Evolutionary conservation across 441 rosid genomes (phyloP).

Genomic region (Adansonia grandidieri): DNA sequence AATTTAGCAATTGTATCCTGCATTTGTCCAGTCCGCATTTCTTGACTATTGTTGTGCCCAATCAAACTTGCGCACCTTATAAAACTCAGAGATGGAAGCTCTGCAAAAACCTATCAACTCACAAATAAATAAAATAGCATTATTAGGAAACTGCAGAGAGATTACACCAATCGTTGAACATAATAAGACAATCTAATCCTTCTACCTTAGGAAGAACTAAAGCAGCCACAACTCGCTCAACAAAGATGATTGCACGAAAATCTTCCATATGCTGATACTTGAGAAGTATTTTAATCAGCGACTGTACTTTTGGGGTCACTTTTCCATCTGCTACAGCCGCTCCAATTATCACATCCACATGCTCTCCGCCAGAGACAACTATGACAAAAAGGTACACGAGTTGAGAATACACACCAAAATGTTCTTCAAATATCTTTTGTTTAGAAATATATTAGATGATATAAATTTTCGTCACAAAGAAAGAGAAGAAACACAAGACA

Average conservation of each 20-base stretch:
- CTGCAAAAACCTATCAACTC: conserved; percentile 75
- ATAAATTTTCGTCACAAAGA: background rate
- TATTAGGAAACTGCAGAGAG: conserved; percentile 23
- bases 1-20: conserved; percentile 93
- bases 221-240: conserved; percentile 97
- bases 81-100: conserved; percentile 93
- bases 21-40: conserved; percentile 95
- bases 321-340: conserved; percentile 99
- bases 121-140: conserved; percentile 17
- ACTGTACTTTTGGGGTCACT: conserved; percentile 98
- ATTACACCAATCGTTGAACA: background rate
- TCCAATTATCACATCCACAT: conserved; percentile 91
- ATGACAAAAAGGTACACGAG: conserved; percentile 33
- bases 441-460: background rate
- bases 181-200: conserved; percentile 20
- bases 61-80: conserved; percentile 91
- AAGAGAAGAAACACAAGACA: conserved; percentile 11
- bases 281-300: conserved; percentile 83
- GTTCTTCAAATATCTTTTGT: background rate
- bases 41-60: conserved; percentile 97
- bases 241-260: conserved; percentile 99
- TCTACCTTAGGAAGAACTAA: conserved; percentile 97
- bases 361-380: conserved; percentile 99
- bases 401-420: conserved; percentile 25
- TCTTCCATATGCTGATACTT: conserved; percentile 89